Base-by-base conservation (phyloP, 2,329 filamentous ascomycete species). In the Trichoderma simmonsii region DNA sequence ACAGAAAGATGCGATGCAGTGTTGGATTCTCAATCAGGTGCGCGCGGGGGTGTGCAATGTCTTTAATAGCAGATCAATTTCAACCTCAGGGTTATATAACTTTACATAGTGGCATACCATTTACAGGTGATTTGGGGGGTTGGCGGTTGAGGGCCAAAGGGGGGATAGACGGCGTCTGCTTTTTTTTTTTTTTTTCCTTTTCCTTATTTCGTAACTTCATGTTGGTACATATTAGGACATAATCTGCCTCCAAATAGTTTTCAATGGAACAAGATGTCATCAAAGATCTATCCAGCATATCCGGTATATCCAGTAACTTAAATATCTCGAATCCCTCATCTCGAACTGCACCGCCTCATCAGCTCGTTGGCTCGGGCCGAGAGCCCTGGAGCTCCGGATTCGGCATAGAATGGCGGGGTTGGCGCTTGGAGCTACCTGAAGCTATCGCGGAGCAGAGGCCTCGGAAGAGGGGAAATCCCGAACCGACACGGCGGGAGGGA, bases 401-500 rank as follows among this genome's bases (percentile, higher is more conserved):
- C 51, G 54, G 54, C 21, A 24, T 57, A 56, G 61, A 39, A 71
- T 71, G 54, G 71, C 70, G 70, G 73, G 70, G 71, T 68, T 14
- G 63, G 39, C 62, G 32, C 21, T 21, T 28, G 21, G 34, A 59
- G 54, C 54, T 57, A 26, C 32, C 28, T 60, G 70, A 71, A 63
- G 70, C 57, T 67, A 54, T 71, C 56, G 28, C 63, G 24, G 62
- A 56, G 56, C 36, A 67, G 32, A 11, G 36, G 54, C 15, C 54
- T 75, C 80, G 80, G 79, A 79, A 80, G 74, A 79, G 78, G 79
- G 75, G 75, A 81, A 81, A 79, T 77, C 77, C 80, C 79, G 78
- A 74, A 57, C 71, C 51, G 56, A 62, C 64, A 34, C 1, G 34
- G 34, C 71, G 74, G 70, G 73, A 70, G 75, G 78, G n/a, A 21